Base-by-base conservation (phyloP, 1,139 yeast species). In the Debaryomyces fabryi region DNA sequence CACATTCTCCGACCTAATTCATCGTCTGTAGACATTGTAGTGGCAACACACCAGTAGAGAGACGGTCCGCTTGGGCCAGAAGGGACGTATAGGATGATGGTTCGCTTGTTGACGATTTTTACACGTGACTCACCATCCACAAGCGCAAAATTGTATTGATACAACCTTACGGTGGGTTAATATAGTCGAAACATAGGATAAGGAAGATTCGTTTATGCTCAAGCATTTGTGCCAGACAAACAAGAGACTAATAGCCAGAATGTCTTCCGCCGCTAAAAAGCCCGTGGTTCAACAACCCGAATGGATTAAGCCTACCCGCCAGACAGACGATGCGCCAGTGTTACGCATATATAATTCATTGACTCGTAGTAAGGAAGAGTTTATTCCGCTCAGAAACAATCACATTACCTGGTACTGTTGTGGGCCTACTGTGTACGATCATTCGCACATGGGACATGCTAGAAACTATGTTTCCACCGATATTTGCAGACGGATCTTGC, bases 361-460 rank as follows among this genome's bases (percentile, higher is more conserved):
- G 58, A 93, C 98, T 9, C 79, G 96, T 56, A 68, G 83, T 35
- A 93, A 93, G 64, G 88, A 83, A 35, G 88, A 78, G 47, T 92
- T 93, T 59, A 67, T 82, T 18, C 93, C 98, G 3, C 68, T 76
- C 49, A 71, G 75, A 44, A 75, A 77, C 1, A 81, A 82, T 52
- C 82, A 81, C 51, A 86, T 93, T 45, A 81, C 92, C 3, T 93
- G 99, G 99, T 93, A 93, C 71, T 88, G 92, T 49, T 93, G 99
- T 78, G 99, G 99, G 5, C 99, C 99, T 10, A 93, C 99, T 0
- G 98, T 93, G n/a, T 93, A 93, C 63, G 97, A 93, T 67, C 85
- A 95, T 39, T 83, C 95, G 46, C 99, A 93, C 64, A 90, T 93
- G 97, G 99, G 99, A n/a, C 99, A 95, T 69, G 99, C 99, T 18